Conservation (phyloP, 805 yeast species). For the Candida boidinii region DNA sequence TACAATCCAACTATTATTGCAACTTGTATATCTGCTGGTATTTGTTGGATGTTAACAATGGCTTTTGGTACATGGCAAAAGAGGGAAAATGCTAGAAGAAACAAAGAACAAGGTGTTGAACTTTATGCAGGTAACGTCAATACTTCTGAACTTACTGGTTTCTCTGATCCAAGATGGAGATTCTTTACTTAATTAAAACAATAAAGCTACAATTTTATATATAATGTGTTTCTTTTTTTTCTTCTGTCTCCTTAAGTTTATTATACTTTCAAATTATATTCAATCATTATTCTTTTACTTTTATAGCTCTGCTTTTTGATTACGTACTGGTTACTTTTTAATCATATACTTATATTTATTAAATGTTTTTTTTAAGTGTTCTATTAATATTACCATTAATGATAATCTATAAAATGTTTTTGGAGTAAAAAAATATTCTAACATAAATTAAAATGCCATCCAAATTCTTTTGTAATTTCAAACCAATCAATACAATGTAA, state of each 20-base stretch:
- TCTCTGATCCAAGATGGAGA: conserved; percentile 11
- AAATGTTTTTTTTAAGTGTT: no score
- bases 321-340: no score
- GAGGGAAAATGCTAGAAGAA: conserved; percentile 5
- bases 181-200: conserved; percentile 5
- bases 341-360: no score
- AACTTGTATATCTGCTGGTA: conserved; percentile 10
- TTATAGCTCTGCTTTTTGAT: no score
- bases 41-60: conserved; percentile 7
- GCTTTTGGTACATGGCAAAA: conserved; percentile 10
- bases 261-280: no score
- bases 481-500: neutral
- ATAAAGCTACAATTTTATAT: neutral
- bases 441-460: neutral
- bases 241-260: no score
- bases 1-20: conserved; percentile 21
- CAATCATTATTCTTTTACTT: no score
- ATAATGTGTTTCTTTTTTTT: no score
- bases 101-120: conserved; percentile 6
- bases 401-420: no score
- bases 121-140: conserved; percentile 7
- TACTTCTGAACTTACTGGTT: conserved; percentile 6
- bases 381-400: no score
- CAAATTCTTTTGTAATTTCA: neutral
- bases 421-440: no score